These are phyloP conservation scores for Rhizodiscina lignyota DNA, from an alignment of 495 filamentous ascomycete genomes.

Conservation along the genomic window DNA sequence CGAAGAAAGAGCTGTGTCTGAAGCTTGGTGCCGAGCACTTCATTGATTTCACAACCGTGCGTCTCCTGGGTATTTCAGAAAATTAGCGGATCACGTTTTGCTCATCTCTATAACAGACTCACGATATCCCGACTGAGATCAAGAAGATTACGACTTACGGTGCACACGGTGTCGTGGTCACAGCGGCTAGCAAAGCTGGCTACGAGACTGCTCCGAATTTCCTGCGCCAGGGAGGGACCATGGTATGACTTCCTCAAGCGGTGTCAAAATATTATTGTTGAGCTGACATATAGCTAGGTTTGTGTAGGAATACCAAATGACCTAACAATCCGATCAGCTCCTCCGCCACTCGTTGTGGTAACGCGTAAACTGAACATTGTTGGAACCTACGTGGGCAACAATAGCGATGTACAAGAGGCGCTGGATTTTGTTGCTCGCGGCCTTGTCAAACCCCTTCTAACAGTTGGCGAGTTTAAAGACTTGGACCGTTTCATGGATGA, in stretches of 20 bases:
- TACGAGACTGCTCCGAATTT: slow-evolving; percentile 11
- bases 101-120: no score
- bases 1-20: slow-evolving; percentile 17
- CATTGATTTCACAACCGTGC: slow-evolving; percentile 21
- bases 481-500: no score
- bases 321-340: no score
- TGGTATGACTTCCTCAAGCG: no score
- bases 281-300: no score
- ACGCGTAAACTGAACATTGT: slow-evolving; percentile 19
- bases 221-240: slow-evolving; percentile 15
- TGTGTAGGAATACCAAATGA: no score
- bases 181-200: slow-evolving; percentile 9
- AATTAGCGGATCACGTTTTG: no score
- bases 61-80: no score
- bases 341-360: no score
- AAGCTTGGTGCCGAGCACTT: slow-evolving; percentile 22
- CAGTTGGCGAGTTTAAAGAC: no score
- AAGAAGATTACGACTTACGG: slow-evolving; percentile 15
- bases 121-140: slow-evolving; percentile 14
- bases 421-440: slow-evolving; percentile 17
- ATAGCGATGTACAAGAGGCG: slow-evolving; percentile 17
- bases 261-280: no score
- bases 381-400: slow-evolving; percentile 16
- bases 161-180: slow-evolving; percentile 15
- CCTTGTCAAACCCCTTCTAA: slow-evolving; percentile 11